Evolutionary conservation across 768 basidiomycete genomes (phyloP).

Genomic region (Asterophora lycoperdoides): DNA sequence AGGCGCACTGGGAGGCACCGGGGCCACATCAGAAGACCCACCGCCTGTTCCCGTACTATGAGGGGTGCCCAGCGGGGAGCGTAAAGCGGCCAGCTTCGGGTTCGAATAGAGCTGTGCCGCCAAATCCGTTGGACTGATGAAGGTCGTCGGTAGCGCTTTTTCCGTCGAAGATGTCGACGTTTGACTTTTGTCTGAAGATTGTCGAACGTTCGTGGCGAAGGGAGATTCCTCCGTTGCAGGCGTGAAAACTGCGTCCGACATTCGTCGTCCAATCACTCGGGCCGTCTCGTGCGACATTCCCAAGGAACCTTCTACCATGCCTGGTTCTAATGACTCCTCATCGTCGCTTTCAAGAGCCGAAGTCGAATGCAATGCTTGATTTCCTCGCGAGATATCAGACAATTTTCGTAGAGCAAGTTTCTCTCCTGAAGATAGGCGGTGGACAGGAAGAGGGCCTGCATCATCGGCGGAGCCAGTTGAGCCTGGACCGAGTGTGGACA

Average conservation of each 20-base stretch:
- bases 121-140: conserved; percentile 35
- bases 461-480: conserved; percentile 17
- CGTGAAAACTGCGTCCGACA: conserved; percentile 40
- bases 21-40: conserved; percentile 21
- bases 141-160: conserved; percentile 24
- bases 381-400: conserved; percentile 18
- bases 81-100: conserved; percentile 39
- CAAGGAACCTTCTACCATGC: conserved; percentile 3
- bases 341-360: conserved; percentile 48
- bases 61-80: conserved; percentile 15
- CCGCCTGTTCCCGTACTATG: conserved; percentile 13
- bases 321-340: conserved; percentile 18
- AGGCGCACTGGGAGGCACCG: conserved; percentile 46
- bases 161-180: conserved; percentile 8
- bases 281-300: conserved; percentile 22
- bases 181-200: conserved; percentile 5
- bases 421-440: conserved; percentile 15
- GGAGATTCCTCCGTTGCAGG: conserved; percentile 18
- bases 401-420: conserved; percentile 13
- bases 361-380: conserved; percentile 35
- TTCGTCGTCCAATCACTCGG: conserved; percentile 33
- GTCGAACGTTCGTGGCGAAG: conserved; percentile 14
- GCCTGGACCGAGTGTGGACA: conserved; percentile 34
- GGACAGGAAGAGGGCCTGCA: conserved; percentile 2
- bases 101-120: conserved; percentile 39